Evolutionary conservation across 2,329 filamentous ascomycete genomes (phyloP), one percentile per base, ranked within the genome.

Genomic region (Phoma sp.): DNA sequence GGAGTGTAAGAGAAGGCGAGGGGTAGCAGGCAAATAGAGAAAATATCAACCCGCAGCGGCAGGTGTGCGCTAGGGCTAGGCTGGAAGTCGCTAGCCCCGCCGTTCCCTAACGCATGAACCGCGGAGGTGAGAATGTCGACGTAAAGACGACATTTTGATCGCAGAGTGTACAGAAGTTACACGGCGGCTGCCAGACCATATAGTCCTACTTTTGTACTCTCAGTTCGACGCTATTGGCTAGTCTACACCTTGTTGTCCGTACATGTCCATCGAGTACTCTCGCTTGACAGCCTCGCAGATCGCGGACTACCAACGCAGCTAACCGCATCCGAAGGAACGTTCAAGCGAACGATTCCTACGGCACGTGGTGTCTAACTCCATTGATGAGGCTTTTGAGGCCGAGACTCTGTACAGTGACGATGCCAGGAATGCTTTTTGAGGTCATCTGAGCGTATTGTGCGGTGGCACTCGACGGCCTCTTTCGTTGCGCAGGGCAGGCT

Each of bases 1-100:
- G 51, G 58, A 35, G 59, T 52, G 50, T 55, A 42, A 43, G 41
- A 58, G 54, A 60, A 55, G 57, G 18, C 52, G 50, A 62, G 58
- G 47, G 52, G 57, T 58, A 61, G 58, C 57, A 56, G 58, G 55
- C 49, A 44, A 55, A 49, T 46, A 62, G 59, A 64, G 60, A 65
- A 65, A 61, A 62, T 63, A 55, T 61, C 41, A 46, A 44, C 49
- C 56, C 53, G 58, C 56, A 47, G 47, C 40, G 55, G 52, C 53
- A 57, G 44, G 50, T 58, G 56, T 55, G 57, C 46, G 52, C 52
- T 49, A 49, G 52, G 25, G 4, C 51, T 49, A 53, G 45, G 37
- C 55, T 46, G 36, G 37, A 55, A 58, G 10, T 47, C 37, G 41
- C 56, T 65, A 63, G 62, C 55, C 35, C 47, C 42, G 27, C 50